A percentile compares a stretch with the other conserved stretches of the same genome.
These are phyloP conservation scores for Anisodus tanguticus DNA, from an alignment of 257 asterid species.

Conservation along the genomic window DNA sequence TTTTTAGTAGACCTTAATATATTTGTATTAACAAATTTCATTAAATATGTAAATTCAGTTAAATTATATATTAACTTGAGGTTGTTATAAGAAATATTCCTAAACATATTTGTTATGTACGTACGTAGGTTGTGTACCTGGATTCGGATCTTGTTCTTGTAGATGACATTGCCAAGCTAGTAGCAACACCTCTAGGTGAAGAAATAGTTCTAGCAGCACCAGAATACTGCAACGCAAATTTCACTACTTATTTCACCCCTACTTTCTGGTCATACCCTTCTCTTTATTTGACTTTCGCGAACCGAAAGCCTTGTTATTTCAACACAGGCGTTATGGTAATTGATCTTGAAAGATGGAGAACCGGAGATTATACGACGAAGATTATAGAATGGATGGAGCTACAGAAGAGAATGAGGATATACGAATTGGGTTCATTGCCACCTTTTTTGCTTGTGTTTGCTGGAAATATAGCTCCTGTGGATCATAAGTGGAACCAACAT, in stretches of 20 bases:
- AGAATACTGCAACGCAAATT: slow-evolving; percentile 52
- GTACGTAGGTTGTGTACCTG: slow-evolving; percentile 20
- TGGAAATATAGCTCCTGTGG: slow-evolving; percentile 50
- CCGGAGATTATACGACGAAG: slow-evolving; percentile 40
- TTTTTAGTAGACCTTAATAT: too few relatives aligned
- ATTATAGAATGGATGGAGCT: slow-evolving; percentile 55
- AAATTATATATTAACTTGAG: too few relatives aligned
- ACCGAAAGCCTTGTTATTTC: slow-evolving; percentile 47
- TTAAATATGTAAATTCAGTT: too few relatives aligned
- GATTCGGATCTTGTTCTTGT: slow-evolving; percentile 49
- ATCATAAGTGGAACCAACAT: slow-evolving; percentile 54
- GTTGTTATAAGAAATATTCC: background rate
- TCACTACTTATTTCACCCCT: slow-evolving; percentile 47
- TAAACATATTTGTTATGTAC: slow-evolving; percentile 17
- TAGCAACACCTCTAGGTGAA: slow-evolving; percentile 38
- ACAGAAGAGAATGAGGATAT: slow-evolving; percentile 53
- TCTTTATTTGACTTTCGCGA: slow-evolving; percentile 42
- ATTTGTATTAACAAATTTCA: too few relatives aligned
- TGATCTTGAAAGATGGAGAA: slow-evolving; percentile 49
- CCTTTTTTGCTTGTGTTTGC: slow-evolving; percentile 55
- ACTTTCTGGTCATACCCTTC: slow-evolving; percentile 52
- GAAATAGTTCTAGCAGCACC: slow-evolving; percentile 48
- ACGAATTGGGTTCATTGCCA: slow-evolving; percentile 52
- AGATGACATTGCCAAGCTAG: slow-evolving; percentile 48
- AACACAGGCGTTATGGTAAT: slow-evolving; percentile 56